Percentiles rank a stretch among this genome's conserved stretches.
Evolutionary conservation across 129 eudicot species (phyloP).

Genomic region (Logfia minima): DNA sequence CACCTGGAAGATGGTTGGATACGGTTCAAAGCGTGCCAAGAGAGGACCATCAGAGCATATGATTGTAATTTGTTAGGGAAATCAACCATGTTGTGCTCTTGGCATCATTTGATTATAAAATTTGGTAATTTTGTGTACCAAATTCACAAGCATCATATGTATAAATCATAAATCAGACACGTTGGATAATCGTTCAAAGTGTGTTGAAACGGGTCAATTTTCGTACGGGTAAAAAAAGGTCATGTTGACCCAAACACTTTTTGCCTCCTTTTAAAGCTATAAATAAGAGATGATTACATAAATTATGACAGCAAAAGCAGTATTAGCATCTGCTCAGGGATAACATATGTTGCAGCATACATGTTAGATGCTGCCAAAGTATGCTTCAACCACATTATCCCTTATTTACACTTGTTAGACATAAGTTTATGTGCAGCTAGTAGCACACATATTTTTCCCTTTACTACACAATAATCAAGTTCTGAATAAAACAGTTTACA

Average conservation of each 20-base stretch:
- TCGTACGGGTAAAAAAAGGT: not conserved
- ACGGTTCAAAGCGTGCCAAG: constrained; percentile 87
- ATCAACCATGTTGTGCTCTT: not conserved
- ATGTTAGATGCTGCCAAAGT: too few relatives aligned
- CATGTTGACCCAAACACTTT: not conserved
- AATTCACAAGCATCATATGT: not conserved
- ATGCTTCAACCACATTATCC: too few relatives aligned
- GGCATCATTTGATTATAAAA: not conserved
- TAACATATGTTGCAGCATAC: not conserved
- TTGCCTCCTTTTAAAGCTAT: not conserved
- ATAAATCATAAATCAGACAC: not conserved
- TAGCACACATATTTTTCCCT: too few relatives aligned
- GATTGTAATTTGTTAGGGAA: constrained; percentile 29
- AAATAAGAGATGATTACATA: not conserved
- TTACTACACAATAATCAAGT: too few relatives aligned
- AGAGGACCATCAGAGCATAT: constrained; percentile 73
- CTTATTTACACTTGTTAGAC: not conserved
- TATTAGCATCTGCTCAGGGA: not conserved
- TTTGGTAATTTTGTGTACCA: not conserved
- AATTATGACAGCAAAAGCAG: not conserved
- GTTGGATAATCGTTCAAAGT: not conserved
- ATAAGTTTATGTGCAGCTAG: too few relatives aligned
- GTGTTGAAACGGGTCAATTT: not conserved
- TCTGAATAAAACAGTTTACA: too few relatives aligned
- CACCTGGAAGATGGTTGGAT: constrained; percentile 95